Conservation (phyloP, 768 basidiomycete genomes). For the Suillus subaureus region DNA sequence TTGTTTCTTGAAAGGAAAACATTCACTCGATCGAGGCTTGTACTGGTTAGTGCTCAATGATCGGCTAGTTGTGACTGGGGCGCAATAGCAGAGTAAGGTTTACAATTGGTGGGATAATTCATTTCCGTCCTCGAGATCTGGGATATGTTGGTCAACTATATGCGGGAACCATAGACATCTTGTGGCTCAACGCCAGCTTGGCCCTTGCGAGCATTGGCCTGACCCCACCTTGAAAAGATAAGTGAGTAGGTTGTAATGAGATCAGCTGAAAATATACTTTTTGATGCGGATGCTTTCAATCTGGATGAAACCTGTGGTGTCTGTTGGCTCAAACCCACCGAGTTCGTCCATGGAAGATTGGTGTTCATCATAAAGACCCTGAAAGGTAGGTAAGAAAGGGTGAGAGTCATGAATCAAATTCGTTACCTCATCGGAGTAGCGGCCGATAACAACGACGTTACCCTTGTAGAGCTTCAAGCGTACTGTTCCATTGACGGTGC, state of each 20-base stretch:
- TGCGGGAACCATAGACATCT: conserved; percentile 27
- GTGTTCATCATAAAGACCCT: conserved; percentile 94
- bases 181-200: conserved; percentile 75
- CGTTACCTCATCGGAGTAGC: conserved; percentile 81
- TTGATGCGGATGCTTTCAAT: conserved; percentile 98
- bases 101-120: neutral
- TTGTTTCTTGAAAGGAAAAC: neutral
- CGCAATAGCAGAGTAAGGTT: neutral
- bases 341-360: conserved; percentile 99
- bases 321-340: conserved; percentile 96
- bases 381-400: neutral
- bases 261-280: conserved; percentile 59
- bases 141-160: neutral
- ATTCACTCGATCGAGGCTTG: too few species aligned
- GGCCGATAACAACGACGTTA: conserved; percentile 92
- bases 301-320: conserved; percentile 83
- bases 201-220: conserved; percentile 80
- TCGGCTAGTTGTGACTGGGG: neutral
- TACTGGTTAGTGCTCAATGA: neutral
- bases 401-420: conserved; percentile 1
- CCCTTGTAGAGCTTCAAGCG: conserved; percentile 94
- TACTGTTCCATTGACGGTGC: conserved; percentile 94
- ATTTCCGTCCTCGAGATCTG: neutral
- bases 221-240: conserved; percentile 67
- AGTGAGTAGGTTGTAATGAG: conserved; percentile 2